Evolutionary conservation across 2,329 filamentous ascomycete species (phyloP).

Genomic region (Trichoderma pleuroti): DNA sequence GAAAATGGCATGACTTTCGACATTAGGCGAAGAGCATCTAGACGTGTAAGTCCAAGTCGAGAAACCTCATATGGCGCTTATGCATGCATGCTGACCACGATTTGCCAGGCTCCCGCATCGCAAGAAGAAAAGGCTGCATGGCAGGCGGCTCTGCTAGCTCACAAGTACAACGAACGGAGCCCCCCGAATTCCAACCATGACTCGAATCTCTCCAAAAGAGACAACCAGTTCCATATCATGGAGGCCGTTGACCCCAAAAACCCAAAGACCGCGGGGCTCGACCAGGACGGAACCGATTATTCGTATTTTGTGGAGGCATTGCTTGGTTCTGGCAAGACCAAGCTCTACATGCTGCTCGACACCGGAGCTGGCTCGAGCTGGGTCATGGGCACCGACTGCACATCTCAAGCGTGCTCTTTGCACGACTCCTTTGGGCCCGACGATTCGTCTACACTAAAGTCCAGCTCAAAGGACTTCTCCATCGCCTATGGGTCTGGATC

Average conservation of each 20-base stretch:
- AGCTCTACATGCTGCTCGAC: conserved; percentile 61
- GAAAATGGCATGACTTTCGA: conserved; percentile 37
- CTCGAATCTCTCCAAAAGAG: conserved; percentile 33
- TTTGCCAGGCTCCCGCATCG: conserved; percentile 32
- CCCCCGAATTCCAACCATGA: background rate
- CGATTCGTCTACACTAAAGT: conserved; percentile 62
- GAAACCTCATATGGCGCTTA: background rate
- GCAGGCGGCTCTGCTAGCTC: conserved; percentile 22
- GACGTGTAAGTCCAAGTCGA: background rate
- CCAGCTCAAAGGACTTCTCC: conserved; percentile 52
- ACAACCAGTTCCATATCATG: conserved; percentile 47
- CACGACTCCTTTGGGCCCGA: conserved; percentile 67
- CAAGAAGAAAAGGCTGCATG: conserved; percentile 36
- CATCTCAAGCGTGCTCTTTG: conserved; percentile 58
- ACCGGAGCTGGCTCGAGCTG: conserved; percentile 72
- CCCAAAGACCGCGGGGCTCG: conserved; percentile 51
- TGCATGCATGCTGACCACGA: conserved; percentile 7
- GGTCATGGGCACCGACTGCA: conserved; percentile 74
- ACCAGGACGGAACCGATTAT: conserved; percentile 63
- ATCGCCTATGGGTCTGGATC: conserved; percentile 75
- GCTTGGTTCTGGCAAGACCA: conserved; percentile 53
- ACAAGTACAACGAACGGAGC: conserved; percentile 18
- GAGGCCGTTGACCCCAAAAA: conserved; percentile 44
- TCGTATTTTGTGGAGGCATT: conserved; percentile 60
- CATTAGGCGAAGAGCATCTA: conserved; percentile 37